Conservation (phyloP, 1,284 basidiomycete species). For the Grifola frondosa region DNA sequence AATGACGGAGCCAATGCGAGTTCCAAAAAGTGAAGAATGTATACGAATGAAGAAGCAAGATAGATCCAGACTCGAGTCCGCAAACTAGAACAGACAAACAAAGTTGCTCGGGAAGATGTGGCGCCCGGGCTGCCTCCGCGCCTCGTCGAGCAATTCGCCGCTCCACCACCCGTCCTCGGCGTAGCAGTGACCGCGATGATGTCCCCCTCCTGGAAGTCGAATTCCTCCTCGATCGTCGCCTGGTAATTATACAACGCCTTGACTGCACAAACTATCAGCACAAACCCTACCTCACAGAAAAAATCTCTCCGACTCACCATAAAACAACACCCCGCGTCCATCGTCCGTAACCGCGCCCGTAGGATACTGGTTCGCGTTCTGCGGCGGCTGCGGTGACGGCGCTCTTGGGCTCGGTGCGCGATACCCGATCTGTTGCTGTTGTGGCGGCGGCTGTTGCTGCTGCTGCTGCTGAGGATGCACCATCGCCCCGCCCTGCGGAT, state of each 20-base stretch:
- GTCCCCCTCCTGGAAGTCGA: slow-evolving; percentile 89
- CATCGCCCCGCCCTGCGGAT: slow-evolving; percentile 15
- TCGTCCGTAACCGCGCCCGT: slow-evolving; percentile 76
- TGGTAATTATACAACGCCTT: slow-evolving; percentile 92
- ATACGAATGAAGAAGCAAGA: not conserved
- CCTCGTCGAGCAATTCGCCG: slow-evolving; percentile 83
- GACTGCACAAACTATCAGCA: slow-evolving; percentile 45
- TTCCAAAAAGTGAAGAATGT: too few relatives aligned
- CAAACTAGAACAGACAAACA: slow-evolving; percentile 62
- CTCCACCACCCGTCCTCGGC: slow-evolving; percentile 95
- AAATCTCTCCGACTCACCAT: slow-evolving; percentile 50
- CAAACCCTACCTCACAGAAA: slow-evolving; percentile 1
- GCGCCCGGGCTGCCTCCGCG: slow-evolving; percentile 71
- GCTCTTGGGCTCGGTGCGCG: slow-evolving; percentile 33
- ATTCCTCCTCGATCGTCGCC: slow-evolving; percentile 85
- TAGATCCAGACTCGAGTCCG: slow-evolving; percentile 1
- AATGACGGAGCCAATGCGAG: too few relatives aligned
- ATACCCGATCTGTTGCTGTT: slow-evolving; percentile 16
- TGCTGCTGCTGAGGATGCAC: slow-evolving; percentile 18
- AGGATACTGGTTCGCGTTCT: slow-evolving; percentile 30
- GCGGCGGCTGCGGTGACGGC: slow-evolving; percentile 39
- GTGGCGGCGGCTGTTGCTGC: slow-evolving; percentile 18
- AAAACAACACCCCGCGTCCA: slow-evolving; percentile 80
- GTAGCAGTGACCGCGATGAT: slow-evolving; percentile 91
- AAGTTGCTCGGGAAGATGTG: slow-evolving; percentile 95